These are phyloP conservation scores for Scheffersomyces illinoinensis DNA, from an alignment of 1,139 yeast species.

Conservation along the genomic window DNA sequence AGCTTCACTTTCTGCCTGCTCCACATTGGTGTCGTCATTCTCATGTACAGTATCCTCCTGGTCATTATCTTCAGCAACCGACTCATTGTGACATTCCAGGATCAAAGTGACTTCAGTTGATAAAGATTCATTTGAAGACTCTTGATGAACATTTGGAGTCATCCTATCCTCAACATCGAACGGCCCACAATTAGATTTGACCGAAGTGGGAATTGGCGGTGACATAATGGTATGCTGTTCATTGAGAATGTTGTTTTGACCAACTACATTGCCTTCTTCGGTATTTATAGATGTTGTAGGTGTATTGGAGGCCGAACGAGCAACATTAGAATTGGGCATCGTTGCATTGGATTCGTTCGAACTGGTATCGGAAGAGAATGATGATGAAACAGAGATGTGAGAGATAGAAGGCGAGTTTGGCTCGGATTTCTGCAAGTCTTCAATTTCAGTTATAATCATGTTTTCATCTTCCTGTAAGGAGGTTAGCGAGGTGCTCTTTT, in stretches of 20 bases:
- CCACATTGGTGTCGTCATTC: neutral
- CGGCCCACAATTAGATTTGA: neutral
- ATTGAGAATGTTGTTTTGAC: neutral
- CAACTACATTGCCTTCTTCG: conserved; percentile 9
- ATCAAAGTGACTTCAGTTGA: neutral
- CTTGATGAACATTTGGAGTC: neutral
- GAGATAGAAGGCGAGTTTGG: conserved; percentile 20
- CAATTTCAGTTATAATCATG: neutral
- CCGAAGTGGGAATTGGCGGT: neutral
- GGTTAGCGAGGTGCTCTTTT: conserved; percentile 21
- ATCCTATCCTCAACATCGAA: neutral
- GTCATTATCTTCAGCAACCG: neutral
- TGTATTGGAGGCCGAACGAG: conserved; percentile 33
- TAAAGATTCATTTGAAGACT: neutral
- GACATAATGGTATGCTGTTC: neutral
- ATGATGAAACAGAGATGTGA: conserved; percentile 1
- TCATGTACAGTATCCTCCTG: neutral
- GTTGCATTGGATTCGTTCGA: neutral
- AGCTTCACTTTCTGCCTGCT: neutral
- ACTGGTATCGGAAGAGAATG: conserved; percentile 6
- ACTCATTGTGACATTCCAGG: neutral
- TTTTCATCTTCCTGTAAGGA: conserved; percentile 3
- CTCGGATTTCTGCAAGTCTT: conserved; percentile 12
- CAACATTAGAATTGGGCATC: conserved; percentile 27
- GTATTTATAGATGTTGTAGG: conserved; percentile 38